Base-by-base conservation (phyloP, 1,139 yeast species). In the Diutina scorzettiae region DNA sequence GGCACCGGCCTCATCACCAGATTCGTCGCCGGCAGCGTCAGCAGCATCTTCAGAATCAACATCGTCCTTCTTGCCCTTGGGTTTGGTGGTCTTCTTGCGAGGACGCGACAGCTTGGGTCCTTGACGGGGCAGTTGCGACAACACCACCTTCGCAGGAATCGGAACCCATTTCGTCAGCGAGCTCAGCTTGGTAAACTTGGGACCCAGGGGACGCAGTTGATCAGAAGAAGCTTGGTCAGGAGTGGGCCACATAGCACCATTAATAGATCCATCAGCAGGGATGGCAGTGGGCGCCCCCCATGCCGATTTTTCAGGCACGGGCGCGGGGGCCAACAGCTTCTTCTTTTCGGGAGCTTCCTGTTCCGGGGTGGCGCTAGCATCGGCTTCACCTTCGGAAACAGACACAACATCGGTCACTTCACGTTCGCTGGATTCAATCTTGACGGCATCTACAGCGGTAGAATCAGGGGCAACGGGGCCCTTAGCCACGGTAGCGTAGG, bases 91-190 rank as follows among this genome's bases (percentile, higher is more conserved):
- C 39, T 34, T 34, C 14, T 34, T 34, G 20, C 39, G 39, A 16
- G 27, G n/a, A 5, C 39, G 39, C 11, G 25, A 12, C 3, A 25
- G 14, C 12, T 34, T 23, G 11, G 27, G 11, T 16, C 12, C 7
- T 11, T 28, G 17, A 6, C 28, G 16, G 6, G 28, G 19, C 5
- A 23, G 25, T 3, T 34, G 28, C 7, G 77, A 68, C 47, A 74
- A 66, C 42, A 74, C 76, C 43, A 82, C 80, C 48, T 81, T 75
- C 25, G 91, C 93, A 50, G 76, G 74, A 56, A 81, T 78, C n/a
- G 95, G 95, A 40, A 84, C 82, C 95, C 95, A 86, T 60, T 85
- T 85, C 53, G 81, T 87, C 50, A 30, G 83, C 28, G 39, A 34
- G 23, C n/a, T 12, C 39, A 23, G 71, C 49, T 67, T 74, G 49